phyloP scores from a whole-genome alignment of 2,329 filamentous ascomycete species.

The Magnaporthiopsis incrustans region DNA sequence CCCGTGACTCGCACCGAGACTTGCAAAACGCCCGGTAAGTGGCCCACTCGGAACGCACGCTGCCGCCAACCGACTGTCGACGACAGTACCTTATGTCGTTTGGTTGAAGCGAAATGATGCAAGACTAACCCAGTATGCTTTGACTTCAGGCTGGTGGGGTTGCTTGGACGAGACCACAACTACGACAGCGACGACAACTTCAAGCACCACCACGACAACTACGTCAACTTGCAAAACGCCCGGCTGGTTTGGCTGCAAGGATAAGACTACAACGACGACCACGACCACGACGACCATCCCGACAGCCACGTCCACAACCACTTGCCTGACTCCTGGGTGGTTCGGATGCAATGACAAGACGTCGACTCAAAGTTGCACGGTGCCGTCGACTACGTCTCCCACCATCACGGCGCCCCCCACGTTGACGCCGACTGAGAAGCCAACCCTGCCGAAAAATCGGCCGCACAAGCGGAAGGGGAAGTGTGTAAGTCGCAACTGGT shows the following conservation, averaged over 20 bases:
- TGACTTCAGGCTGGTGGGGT: slow-evolving; percentile 74
- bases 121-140: slow-evolving; percentile 8
- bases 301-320: slow-evolving; percentile 17
- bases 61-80: background rate
- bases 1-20: slow-evolving; percentile 71
- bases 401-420: slow-evolving; percentile 24
- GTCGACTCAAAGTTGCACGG: slow-evolving; percentile 6
- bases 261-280: slow-evolving; percentile 28
- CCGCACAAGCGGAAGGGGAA: slow-evolving; percentile 18
- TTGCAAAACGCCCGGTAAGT: slow-evolving; percentile 63
- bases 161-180: slow-evolving; percentile 54
- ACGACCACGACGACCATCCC: slow-evolving; percentile 12
- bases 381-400: slow-evolving; percentile 16
- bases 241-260: slow-evolving; percentile 62
- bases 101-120: background rate
- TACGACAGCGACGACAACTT: slow-evolving; percentile 32
- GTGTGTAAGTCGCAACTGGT: slow-evolving; percentile 31
- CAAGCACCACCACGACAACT: slow-evolving; percentile 34
- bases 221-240: slow-evolving; percentile 54
- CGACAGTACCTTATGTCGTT: background rate
- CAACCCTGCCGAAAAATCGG: slow-evolving; percentile 13
- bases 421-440: slow-evolving; percentile 16
- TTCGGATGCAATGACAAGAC: slow-evolving; percentile 16
- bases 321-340: slow-evolving; percentile 14
- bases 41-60: background rate